Percentiles rank a stretch among this genome's conserved stretches.
phyloP scores from a whole-genome alignment of 768 basidiomycete species.

The Pleurotus salmoneostramineus region DNA sequence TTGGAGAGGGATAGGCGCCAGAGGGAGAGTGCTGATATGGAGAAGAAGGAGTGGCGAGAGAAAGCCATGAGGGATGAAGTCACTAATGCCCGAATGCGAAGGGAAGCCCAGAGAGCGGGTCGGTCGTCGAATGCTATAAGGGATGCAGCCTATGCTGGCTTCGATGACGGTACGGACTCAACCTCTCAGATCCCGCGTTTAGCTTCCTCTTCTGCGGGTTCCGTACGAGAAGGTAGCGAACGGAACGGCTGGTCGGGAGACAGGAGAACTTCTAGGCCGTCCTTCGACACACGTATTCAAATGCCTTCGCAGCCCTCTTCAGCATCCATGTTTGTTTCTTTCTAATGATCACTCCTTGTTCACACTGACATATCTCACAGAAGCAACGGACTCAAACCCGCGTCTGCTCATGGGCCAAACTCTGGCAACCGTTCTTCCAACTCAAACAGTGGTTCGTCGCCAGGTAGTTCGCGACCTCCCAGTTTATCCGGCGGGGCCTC shows the following conservation, averaged over 20 bases:
- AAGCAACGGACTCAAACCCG: neutral
- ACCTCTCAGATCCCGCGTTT: slow-evolving; percentile 17
- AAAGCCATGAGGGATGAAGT: slow-evolving; percentile 44
- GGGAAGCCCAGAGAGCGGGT: slow-evolving; percentile 55
- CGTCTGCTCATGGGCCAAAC: neutral
- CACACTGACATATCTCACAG: neutral
- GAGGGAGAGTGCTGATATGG: slow-evolving; percentile 33
- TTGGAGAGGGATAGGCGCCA: slow-evolving; percentile 43
- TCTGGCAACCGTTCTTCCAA: neutral
- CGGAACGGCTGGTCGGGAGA: neutral
- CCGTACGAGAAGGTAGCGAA: slow-evolving; percentile 2
- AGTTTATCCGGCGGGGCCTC: neutral
- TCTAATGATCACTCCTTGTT: neutral
- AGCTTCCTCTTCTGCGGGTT: slow-evolving; percentile 26
- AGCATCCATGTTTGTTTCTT: neutral
- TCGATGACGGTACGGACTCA: neutral
- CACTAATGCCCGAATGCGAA: slow-evolving; percentile 53
- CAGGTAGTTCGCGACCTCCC: slow-evolving; percentile 5
- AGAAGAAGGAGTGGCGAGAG: slow-evolving; percentile 1
- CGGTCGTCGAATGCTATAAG: slow-evolving; percentile 22
- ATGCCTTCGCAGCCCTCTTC: neutral
- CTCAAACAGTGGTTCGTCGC: slow-evolving; percentile 4
- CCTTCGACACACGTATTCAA: neutral
- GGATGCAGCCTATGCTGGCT: slow-evolving; percentile 14
- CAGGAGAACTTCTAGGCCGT: neutral